Conservation (phyloP, 1,284 basidiomycete species). For the Clitocybe nebularis region DNA sequence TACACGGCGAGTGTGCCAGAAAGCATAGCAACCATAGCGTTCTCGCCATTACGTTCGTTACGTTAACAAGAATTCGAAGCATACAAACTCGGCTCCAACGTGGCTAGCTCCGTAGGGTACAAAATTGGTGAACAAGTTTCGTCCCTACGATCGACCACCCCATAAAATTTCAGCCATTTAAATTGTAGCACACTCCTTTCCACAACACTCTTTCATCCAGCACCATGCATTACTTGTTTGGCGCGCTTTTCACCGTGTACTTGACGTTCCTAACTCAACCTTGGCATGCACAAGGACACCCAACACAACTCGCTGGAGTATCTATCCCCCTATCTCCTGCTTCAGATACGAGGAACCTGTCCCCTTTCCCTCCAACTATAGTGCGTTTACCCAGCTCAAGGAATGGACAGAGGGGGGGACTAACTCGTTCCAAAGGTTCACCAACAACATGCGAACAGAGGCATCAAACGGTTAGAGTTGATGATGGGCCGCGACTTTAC, state of each 20-base stretch:
- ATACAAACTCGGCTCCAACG: not conserved
- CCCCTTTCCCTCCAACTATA: constrained; percentile 12
- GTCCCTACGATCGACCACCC: not conserved
- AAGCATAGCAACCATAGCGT: not conserved
- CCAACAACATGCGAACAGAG: constrained; percentile 28
- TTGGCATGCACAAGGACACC: not conserved
- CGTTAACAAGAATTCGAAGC: not conserved
- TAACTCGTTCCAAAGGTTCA: constrained; percentile 19
- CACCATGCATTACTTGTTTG: constrained; percentile 3
- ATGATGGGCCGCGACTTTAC: constrained; percentile 18
- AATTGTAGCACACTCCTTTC: not conserved
- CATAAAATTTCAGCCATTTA: not conserved
- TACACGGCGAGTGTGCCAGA: no score
- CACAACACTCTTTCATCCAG: not conserved
- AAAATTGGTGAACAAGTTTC: not conserved
- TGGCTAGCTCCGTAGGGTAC: no score
- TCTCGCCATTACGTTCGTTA: no score
- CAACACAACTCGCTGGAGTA: constrained; percentile 9
- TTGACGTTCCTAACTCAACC: not conserved
- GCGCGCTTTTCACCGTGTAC: not conserved
- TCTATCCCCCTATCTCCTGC: constrained; percentile 9
- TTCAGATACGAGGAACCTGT: not conserved
- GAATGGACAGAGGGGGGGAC: not conserved
- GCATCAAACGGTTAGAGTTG: constrained; percentile 21
- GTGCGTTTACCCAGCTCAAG: not conserved